Evolutionary conservation across 2,329 filamentous ascomycete species (phyloP).

Genomic region (Alternaria rosae): DNA sequence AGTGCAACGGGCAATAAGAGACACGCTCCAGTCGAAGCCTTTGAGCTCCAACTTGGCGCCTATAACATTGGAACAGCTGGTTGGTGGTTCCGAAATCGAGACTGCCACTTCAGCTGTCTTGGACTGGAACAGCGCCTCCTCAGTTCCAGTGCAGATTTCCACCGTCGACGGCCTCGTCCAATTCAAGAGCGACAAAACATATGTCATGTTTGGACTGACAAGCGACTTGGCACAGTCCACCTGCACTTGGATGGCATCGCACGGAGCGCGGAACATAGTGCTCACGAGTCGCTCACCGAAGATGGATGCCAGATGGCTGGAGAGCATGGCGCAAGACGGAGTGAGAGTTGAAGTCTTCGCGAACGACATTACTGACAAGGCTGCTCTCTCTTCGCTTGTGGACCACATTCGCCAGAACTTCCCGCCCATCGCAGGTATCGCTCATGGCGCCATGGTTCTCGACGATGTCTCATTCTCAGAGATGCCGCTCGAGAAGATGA

Average conservation of each 20-base stretch:
- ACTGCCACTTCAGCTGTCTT: background rate
- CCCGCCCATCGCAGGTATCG: slow-evolving; percentile 23
- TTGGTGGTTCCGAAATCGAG: background rate
- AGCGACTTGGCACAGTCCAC: slow-evolving; percentile 28
- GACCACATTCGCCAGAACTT: background rate
- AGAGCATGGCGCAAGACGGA: background rate
- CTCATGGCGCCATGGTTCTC: slow-evolving; percentile 26
- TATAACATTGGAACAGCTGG: background rate
- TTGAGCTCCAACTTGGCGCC: background rate
- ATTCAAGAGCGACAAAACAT: slow-evolving; percentile 19
- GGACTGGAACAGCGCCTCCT: background rate
- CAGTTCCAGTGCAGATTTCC: background rate
- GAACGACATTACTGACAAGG: background rate
- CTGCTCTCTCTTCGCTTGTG: background rate
- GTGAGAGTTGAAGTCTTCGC: slow-evolving; percentile 12
- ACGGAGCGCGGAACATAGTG: slow-evolving; percentile 24
- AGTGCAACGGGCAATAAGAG: background rate
- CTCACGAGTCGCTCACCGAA: slow-evolving; percentile 17
- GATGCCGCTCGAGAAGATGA: slow-evolving; percentile 15
- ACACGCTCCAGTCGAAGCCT: background rate
- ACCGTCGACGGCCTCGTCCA: background rate
- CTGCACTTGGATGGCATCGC: slow-evolving; percentile 24
- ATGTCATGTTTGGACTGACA: slow-evolving; percentile 32
- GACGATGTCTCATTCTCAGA: slow-evolving; percentile 15
- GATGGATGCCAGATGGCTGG: background rate